Base-by-base conservation (phyloP, 2,329 filamentous ascomycete genomes). In the Decorospora gaudefroyi region DNA sequence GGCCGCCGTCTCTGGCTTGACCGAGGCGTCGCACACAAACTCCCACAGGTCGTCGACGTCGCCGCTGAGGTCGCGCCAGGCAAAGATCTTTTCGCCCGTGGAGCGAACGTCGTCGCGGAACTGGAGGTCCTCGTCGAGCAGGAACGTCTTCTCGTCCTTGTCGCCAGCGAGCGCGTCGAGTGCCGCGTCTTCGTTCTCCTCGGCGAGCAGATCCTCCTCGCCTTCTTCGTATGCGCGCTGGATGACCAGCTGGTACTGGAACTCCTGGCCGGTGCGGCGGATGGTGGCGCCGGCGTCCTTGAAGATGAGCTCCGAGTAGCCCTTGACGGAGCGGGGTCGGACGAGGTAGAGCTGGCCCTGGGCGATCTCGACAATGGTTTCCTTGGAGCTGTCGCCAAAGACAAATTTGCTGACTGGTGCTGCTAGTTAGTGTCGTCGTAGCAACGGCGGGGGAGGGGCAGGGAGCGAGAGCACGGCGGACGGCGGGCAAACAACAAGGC, bases 291-390 rank as follows among this genome's bases (percentile, higher is more conserved):
- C 88, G 26, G 90, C 87, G 83, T 99, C 93, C 72, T 93, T 96
- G 80, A 96, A 99, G 73, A 99, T 95, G 68, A 97, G 90, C 73
- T 99, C 93, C 1, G 92, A 96, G 71, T 96, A 97, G 56, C 93
- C 93, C 72, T 99, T 99, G 44, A 92, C 90, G 6, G 92, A 97
- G 35, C 90, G 82, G 8, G 93, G 93, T 62, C 93, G 88, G 61
- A 99, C 93, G 58, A 99, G 86, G 72, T 96, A 99, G 30, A 99
- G 88, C 72, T 97, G 91, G 67, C 93, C 93, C 72, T 97, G 90
- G 11, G 91, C 85, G 29, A 99, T 85, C 69, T 97, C 91, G 73
- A 96, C 90, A 67, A 99, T 84, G 33, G 90, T 87, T 76, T 97
- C 91, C 72, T 96, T 92, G 69, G 84, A 89, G 64, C 82, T 83